A percentile compares a stretch with the other conserved stretches of the same genome.
phyloP scores from a whole-genome alignment of 2,329 filamentous ascomycete species.

The Metarhizium guizhouense region DNA sequence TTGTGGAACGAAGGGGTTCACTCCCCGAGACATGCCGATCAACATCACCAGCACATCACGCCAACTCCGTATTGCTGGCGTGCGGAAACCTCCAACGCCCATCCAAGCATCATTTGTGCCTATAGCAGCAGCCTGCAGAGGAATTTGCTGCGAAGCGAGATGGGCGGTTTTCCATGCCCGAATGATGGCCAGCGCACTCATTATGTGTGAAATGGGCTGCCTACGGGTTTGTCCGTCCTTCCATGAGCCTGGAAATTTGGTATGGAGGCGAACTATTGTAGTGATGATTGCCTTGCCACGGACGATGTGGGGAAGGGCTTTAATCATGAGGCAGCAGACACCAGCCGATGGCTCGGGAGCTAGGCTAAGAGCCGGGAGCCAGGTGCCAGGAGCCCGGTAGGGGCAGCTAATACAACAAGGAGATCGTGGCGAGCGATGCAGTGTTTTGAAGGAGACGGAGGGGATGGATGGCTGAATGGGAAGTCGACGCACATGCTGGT shows the following conservation, averaged over 20 bases:
- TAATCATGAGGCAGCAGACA: background rate
- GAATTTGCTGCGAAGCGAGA: background rate
- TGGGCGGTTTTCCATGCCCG: background rate
- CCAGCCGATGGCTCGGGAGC: too few relatives aligned
- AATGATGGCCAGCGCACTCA: background rate
- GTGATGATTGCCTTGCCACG: background rate
- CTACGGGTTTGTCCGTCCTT: background rate
- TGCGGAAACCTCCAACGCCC: background rate
- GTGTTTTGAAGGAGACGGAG: background rate
- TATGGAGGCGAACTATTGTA: background rate
- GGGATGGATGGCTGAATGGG: background rate
- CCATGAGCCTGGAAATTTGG: background rate
- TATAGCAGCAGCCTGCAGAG: background rate
- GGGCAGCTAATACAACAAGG: background rate
- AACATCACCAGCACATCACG: background rate
- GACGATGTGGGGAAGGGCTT: background rate
- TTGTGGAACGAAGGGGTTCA: constrained; percentile 12
- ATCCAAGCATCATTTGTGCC: background rate
- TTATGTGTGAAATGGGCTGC: background rate
- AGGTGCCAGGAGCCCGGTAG: too few relatives aligned
- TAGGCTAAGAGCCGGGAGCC: too few relatives aligned
- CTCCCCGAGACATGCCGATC: constrained; percentile 7
- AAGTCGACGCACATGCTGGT: background rate
- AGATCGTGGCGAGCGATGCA: background rate
- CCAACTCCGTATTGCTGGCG: background rate